Evolutionary conservation across 2,329 filamentous ascomycete genomes (phyloP), one percentile per base, ranked within the genome.

Genomic region (Diaporthe eres): DNA sequence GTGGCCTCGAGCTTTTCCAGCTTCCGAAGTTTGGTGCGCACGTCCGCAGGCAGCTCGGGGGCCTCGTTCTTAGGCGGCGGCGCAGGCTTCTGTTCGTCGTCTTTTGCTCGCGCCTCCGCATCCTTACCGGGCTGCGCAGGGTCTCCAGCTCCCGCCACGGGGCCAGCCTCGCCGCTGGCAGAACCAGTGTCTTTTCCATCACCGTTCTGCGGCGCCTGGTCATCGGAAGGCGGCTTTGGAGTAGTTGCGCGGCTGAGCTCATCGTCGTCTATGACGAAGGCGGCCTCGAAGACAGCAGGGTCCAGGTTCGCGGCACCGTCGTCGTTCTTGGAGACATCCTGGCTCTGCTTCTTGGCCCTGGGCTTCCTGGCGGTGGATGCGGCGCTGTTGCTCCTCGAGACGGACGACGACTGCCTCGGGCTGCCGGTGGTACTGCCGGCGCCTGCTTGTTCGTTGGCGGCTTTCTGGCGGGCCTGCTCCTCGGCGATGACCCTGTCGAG

Each of bases 401-500:
- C 63, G 85, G 86, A 82, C 73, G 88, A 79, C 81, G 87, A 77
- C 84, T 86, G 81, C 53, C 74, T 71, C 76, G 85, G 83, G 81
- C 83, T 80, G 80, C 85, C 80, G 19, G 22, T 42, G 47, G 2
- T 39, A 31, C 47, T 28, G 15, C 65, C 49, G 15, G 71, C 8
- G 37, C 28, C 58, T 75, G 85, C 84, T 71, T 87, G 86, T 7
- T 87, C 83, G 77, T 87, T 80, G 55, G 86, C 80, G 70, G 87
- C 85, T 81, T 90, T 90, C 82, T 95, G 94, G 75, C 94, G 93
- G 75, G 95, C 94, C 85, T 98, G 95, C 86, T 98, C 96, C 86
- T 98, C 95, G 81, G 95, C 94, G 81, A 98, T 97, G 81, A 93
- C 93, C 80, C 92, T 92, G 83, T 98, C 94, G 83, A 98, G 95